Base-by-base conservation (phyloP, 495 filamentous ascomycete species). In the Rhizodiscina lignyota region DNA sequence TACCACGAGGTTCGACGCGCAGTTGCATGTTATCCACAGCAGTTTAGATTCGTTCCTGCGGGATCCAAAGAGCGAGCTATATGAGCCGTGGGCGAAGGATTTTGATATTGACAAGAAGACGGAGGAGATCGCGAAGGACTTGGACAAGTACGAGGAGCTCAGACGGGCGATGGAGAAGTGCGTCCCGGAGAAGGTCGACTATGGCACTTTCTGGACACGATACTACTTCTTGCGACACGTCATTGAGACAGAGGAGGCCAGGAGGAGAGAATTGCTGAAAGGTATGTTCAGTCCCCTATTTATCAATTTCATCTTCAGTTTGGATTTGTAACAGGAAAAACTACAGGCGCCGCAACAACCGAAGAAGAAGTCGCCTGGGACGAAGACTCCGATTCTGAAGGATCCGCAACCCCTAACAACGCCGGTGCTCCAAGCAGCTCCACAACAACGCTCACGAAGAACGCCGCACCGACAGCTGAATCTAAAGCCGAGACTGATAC, bases 211-310 rank as follows among this genome's bases (percentile, higher is more conserved):
- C 54, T 99, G 91, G 91, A 77, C 68, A 44, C 68, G 89, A 24
- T 99, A 99, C 53, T 96, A 94, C 46, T 99, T 94, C 63, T 61
- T 96, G 40, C 64, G 91, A 45, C 77, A 91, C 43, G 83, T 91
- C 17, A 77, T 99, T 41, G 89, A 96, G 60, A 85, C 77, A n/a
- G 84, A 94, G 38, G 89, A 99, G 66, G 74, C 79, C 48, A 73
- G 84, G 59, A 65, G 89, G 53, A 74, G 78, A 50, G 89, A 96
- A 52, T 60, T 99, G 41, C 60, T 99, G 30, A 93, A 92, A 58
- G 89, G 89, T 94, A 64, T 44, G 62, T 50, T 21, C 35, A 30
- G 16, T 18, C 6, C 17, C n/a, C n/a, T 39, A 2, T 2, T 34
- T 36, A 16, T 11, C 41, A 13, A 17, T 27, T 4, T 28, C 8